Evolutionary conservation across 805 yeast genomes (phyloP), one percentile per base, ranked within the genome.

Genomic region (Yarrowia sp.): DNA sequence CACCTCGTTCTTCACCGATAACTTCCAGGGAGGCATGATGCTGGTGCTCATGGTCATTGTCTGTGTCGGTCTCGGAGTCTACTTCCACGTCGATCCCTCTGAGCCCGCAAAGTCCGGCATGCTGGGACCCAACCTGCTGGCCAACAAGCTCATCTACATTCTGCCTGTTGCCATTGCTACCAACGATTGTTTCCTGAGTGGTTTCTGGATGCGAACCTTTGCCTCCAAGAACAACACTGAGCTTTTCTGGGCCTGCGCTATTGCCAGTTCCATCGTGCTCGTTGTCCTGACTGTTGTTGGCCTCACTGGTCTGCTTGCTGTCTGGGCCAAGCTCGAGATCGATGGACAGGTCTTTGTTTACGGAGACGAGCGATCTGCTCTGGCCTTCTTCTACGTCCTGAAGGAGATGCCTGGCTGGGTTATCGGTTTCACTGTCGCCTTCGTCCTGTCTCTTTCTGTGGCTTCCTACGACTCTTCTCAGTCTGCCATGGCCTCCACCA

Each of bases 201-300:
- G 97, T 0, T 92, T 93, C 77, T 93, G 98, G 98, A 80, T 93
- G 70, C 83, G 98, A 75, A 91, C 98, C 0, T 93, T 93, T 81
- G 97, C 98, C 7, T 88, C 97, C 8, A 86, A 86, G 72, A 81
- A 91, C 9, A 86, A 92, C 78, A 85, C 82, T 72, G 97, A 92
- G 75, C 82, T 93, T 73, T 77, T 84, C 77, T 84, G 91, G 72
- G 96, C 95, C 35, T 86, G 92, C 67, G 82, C 88, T 3, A 80
- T 93, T 70, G 97, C 97, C 0, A 84, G 93, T 0, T 77, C 90
- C 69, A 84, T 89, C 26, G 81, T 87, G 53, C 85, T 89, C 69
- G 80, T 83, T 14, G 82, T 92, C 69, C 86, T 89, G 70, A 85
- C 90, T 0, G 82, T 92, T 59, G 87, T 89, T 53, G 98, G 98